Conservation (phyloP, 495 filamentous ascomycete species). For the Penicillium canescens region DNA sequence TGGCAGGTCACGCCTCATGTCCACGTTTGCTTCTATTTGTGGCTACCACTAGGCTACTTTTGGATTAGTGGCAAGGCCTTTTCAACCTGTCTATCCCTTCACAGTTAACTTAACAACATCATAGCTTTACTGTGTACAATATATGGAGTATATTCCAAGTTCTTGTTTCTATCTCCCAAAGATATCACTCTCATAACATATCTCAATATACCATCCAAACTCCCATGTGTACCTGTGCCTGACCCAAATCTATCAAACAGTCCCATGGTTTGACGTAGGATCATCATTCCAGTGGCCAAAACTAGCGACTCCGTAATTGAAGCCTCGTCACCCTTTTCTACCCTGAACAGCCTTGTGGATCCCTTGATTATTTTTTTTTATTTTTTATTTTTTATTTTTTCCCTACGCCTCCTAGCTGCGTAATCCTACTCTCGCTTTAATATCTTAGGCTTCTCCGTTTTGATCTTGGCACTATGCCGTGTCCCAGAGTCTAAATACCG, state of each 20-base stretch:
- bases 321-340: conserved; percentile 22
- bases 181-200: too few species aligned
- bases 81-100: too few species aligned
- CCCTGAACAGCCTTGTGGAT: conserved; percentile 24
- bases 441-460: conserved; percentile 18
- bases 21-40: conserved; percentile 34
- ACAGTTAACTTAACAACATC: too few species aligned
- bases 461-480: conserved; percentile 15
- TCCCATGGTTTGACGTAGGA: conserved; percentile 15
- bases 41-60: conserved; percentile 14
- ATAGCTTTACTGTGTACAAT: too few species aligned
- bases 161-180: too few species aligned
- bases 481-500: neutral
- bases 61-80: neutral
- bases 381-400: too few species aligned
- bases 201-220: too few species aligned
- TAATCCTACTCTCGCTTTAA: conserved; percentile 2
- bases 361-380: conserved; percentile 10
- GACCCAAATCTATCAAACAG: neutral
- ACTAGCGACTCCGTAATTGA: conserved; percentile 2
- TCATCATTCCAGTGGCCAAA: conserved; percentile 16
- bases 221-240: neutral
- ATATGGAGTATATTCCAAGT: too few species aligned
- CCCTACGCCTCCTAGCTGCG: conserved; percentile 3
- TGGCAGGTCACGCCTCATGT: conserved; percentile 7